Evolutionary conservation across 2,329 filamentous ascomycete genomes (phyloP).

Genomic region (Trichoderma koningiopsis): DNA sequence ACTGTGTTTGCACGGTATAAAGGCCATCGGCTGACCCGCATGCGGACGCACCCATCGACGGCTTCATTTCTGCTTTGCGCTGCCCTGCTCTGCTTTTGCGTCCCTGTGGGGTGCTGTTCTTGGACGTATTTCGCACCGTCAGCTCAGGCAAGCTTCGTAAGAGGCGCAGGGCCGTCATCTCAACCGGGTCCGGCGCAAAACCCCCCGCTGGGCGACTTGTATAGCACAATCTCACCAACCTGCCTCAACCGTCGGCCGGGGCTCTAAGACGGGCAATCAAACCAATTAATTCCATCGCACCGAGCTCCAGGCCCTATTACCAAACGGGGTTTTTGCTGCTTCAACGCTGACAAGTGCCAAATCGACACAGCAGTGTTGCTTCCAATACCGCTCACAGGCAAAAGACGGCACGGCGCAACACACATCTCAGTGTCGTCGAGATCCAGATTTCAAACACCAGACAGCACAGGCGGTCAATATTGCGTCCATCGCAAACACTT

Average conservation of each 20-base stretch:
- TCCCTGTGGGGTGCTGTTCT: not conserved
- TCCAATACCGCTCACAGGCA: not conserved
- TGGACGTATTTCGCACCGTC: constrained; percentile 11
- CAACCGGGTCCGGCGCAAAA: constrained; percentile 21
- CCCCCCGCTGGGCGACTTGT: not conserved
- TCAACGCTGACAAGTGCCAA: not conserved
- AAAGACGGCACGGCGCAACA: too few species aligned
- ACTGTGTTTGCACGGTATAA: not conserved
- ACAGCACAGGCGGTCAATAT: not conserved
- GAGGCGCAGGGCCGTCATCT: constrained; percentile 23
- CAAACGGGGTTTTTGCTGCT: not conserved
- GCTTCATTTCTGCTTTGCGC: not conserved
- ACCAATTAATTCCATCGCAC: not conserved
- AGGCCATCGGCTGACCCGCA: not conserved
- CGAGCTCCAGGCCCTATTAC: not conserved
- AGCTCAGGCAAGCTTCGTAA: constrained; percentile 14
- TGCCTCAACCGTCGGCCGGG: not conserved
- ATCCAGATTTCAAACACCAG: too few species aligned
- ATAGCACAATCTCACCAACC: constrained; percentile 20
- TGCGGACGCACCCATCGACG: not conserved
- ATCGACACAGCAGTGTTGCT: not conserved
- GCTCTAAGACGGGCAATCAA: not conserved
- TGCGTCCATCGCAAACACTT: not conserved
- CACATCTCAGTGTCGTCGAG: too few species aligned
- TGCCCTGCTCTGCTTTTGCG: not conserved